Conservation (phyloP, 1,284 basidiomycete genomes). For the Volvariella volvacea region DNA sequence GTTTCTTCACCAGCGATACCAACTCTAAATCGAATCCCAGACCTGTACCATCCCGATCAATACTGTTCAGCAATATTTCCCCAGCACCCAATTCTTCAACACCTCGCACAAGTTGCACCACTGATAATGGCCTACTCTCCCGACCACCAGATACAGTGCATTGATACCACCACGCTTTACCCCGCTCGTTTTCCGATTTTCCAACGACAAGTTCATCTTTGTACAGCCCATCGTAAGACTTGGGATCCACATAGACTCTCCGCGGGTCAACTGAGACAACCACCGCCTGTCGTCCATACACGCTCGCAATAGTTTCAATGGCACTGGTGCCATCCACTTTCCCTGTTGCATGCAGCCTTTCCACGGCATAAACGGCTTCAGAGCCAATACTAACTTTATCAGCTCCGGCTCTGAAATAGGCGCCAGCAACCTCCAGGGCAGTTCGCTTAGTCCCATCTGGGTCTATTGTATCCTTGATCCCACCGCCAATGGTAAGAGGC, state of each 20-base stretch:
- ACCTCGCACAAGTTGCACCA: constrained; percentile 85
- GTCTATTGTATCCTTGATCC: constrained; percentile 94
- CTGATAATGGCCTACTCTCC: constrained; percentile 84
- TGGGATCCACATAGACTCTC: constrained; percentile 75
- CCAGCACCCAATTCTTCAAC: constrained; percentile 90
- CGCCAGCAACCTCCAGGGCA: constrained; percentile 92
- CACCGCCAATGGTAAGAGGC: constrained; percentile 97
- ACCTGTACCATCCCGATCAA: constrained; percentile 94
- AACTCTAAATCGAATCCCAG: constrained; percentile 90
- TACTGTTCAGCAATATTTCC: constrained; percentile 93
- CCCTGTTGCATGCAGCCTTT: constrained; percentile 61
- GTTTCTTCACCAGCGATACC: constrained; percentile 67
- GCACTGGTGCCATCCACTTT: constrained; percentile 71
- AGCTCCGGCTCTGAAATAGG: constrained; percentile 96
- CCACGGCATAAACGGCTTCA: constrained; percentile 93
- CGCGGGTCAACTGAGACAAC: constrained; percentile 97
- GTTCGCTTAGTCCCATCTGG: constrained; percentile 86
- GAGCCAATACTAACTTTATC: constrained; percentile 98
- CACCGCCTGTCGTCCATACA: constrained; percentile 95
- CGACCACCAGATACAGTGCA: constrained; percentile 96
- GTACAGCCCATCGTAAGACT: constrained; percentile 63
- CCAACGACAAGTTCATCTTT: constrained; percentile 63
- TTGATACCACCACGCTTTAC: constrained; percentile 96
- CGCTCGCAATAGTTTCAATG: constrained; percentile 89
- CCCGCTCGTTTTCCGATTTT: constrained; percentile 49